These are phyloP conservation scores for Huntiella savannae DNA, from an alignment of 2,329 filamentous ascomycete genomes.

Conservation along the genomic window DNA sequence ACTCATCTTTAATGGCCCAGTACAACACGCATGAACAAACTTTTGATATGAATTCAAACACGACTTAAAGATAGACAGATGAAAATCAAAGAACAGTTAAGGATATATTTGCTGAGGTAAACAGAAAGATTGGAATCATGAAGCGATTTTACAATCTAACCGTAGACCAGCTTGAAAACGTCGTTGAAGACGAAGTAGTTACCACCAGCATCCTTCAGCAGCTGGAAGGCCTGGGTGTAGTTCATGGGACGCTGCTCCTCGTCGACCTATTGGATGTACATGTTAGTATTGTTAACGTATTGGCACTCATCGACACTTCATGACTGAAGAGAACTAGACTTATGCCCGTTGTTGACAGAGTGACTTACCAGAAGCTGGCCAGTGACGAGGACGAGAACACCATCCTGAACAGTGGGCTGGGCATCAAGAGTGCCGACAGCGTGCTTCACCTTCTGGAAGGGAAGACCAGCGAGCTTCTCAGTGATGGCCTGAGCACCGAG, in stretches of 20 bases:
- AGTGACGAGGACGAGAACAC: slow-evolving; percentile 74
- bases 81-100: background rate
- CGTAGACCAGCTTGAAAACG: slow-evolving; percentile 77
- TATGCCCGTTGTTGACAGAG: background rate
- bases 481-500: slow-evolving; percentile 48
- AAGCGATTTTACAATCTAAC: slow-evolving; percentile 18
- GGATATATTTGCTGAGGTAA: background rate
- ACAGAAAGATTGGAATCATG: background rate
- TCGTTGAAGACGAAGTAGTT: slow-evolving; percentile 86
- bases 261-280: slow-evolving; percentile 45
- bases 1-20: no score
- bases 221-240: slow-evolving; percentile 81
- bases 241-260: slow-evolving; percentile 73
- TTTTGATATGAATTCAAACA: background rate
- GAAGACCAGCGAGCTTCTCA: slow-evolving; percentile 62
- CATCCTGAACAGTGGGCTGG: slow-evolving; percentile 50
- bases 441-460: slow-evolving; percentile 69
- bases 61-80: background rate
- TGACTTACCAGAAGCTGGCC: slow-evolving; percentile 59
- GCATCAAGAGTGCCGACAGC: slow-evolving; percentile 60
- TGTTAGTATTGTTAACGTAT: background rate
- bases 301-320: background rate
- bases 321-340: background rate
- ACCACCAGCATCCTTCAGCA: slow-evolving; percentile 43
- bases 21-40: background rate